Percentiles rank a stretch among this genome's conserved stretches.
Evolutionary conservation across 768 basidiomycete species (phyloP).

Genomic region (Termitomyces sp.): DNA sequence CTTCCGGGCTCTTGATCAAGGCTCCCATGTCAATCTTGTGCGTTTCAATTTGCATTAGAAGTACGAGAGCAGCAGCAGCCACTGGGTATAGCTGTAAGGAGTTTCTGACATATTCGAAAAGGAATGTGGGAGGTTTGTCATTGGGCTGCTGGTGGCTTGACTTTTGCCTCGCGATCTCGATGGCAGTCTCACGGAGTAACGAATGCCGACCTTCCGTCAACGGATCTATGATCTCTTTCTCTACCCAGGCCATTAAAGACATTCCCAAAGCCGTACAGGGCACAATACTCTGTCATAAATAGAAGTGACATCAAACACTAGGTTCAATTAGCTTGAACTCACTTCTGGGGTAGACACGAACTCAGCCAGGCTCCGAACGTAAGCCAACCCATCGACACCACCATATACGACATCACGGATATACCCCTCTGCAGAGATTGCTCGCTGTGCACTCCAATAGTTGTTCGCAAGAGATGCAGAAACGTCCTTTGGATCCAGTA

Average conservation of each 20-base stretch:
- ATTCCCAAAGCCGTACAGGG: slow-evolving; percentile 25
- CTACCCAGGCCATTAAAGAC: slow-evolving; percentile 37
- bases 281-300: background rate
- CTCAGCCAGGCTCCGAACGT: slow-evolving; percentile 71
- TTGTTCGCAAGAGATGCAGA: slow-evolving; percentile 14
- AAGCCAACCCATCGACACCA: slow-evolving; percentile 70
- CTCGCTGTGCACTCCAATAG: slow-evolving; percentile 47
- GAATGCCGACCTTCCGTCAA: slow-evolving; percentile 43
- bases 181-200: slow-evolving; percentile 35
- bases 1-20: slow-evolving; percentile 39
- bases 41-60: slow-evolving; percentile 33
- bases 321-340: background rate
- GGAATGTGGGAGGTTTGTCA: background rate
- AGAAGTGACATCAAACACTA: background rate
- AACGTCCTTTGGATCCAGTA: slow-evolving; percentile 1
- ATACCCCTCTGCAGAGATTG: slow-evolving; percentile 58
- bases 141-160: slow-evolving; percentile 2
- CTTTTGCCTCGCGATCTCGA: slow-evolving; percentile 18
- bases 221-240: slow-evolving; percentile 36
- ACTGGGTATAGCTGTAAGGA: slow-evolving; percentile 38
- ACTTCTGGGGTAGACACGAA: slow-evolving; percentile 41
- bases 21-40: slow-evolving; percentile 51
- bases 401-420: slow-evolving; percentile 74
- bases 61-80: slow-evolving; percentile 32
- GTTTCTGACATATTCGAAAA: slow-evolving; percentile 29